Evolutionary conservation across 2,329 filamentous ascomycete species (phyloP).

Genomic region (Arachnomyces sp.): DNA sequence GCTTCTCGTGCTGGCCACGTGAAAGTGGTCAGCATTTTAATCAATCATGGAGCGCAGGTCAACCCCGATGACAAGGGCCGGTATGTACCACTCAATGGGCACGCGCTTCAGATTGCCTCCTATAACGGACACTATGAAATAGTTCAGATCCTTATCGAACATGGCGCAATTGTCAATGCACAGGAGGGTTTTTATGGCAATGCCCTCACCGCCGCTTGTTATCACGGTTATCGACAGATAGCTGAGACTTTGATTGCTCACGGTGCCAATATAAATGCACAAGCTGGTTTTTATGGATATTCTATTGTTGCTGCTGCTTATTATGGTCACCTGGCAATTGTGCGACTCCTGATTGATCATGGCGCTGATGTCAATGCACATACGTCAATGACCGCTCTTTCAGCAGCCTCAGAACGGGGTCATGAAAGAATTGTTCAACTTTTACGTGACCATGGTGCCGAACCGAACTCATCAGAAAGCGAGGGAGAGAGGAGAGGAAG

Average conservation of each 20-base stretch:
- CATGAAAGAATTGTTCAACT: too few relatives aligned
- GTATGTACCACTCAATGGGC: neutral
- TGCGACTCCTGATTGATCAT: constrained; percentile 11
- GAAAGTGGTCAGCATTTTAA: neutral
- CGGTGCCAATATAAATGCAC: constrained; percentile 4
- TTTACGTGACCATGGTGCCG: too few relatives aligned
- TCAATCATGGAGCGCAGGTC: neutral
- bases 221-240: neutral
- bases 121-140: neutral
- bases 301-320: neutral
- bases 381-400: too few relatives aligned
- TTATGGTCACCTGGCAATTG: constrained; percentile 7
- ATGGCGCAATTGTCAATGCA: constrained; percentile 2
- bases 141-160: neutral
- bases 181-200: neutral
- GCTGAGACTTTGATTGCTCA: constrained; percentile 3
- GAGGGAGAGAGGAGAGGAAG: too few relatives aligned
- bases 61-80: neutral
- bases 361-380: too few relatives aligned
- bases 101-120: neutral
- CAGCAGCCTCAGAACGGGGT: too few relatives aligned
- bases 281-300: neutral
- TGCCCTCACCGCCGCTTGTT: constrained; percentile 1
- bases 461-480: too few relatives aligned
- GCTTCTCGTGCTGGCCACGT: too few relatives aligned